Conservation (phyloP, 805 yeast genomes). For the Sporopachydermia quercuum region DNA sequence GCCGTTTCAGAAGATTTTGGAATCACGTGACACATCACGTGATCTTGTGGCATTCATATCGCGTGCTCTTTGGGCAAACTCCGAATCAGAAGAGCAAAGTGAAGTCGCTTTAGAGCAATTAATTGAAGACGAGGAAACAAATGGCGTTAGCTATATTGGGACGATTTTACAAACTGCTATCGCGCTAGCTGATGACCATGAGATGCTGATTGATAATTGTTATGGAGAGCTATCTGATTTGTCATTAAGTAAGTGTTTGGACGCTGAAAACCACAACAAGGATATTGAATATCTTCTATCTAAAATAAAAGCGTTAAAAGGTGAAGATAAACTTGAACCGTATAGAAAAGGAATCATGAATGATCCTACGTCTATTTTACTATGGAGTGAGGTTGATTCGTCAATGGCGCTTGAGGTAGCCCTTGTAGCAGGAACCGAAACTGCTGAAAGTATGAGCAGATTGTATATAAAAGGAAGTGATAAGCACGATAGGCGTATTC, state of each 20-base stretch:
- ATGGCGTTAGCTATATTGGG: slow-evolving; percentile 53
- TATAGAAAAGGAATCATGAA: background rate
- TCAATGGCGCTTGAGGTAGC: background rate
- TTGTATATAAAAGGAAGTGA: background rate
- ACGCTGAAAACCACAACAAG: slow-evolving; percentile 34
- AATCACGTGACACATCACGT: slow-evolving; percentile 38
- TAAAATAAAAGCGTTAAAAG: slow-evolving; percentile 29
- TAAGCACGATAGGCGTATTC: background rate
- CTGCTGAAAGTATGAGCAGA: background rate
- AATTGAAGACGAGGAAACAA: slow-evolving; percentile 42
- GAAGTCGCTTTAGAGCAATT: slow-evolving; percentile 79
- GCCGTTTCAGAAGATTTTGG: slow-evolving; percentile 51
- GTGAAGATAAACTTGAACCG: too few species aligned
- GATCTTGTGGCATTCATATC: slow-evolving; percentile 60
- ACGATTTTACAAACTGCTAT: slow-evolving; percentile 72
- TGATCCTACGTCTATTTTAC: background rate
- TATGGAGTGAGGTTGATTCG: background rate
- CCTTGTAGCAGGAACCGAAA: background rate
- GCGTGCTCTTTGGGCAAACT: slow-evolving; percentile 64
- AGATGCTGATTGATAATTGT: slow-evolving; percentile 44
- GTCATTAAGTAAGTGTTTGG: slow-evolving; percentile 29
- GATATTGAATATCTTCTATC: slow-evolving; percentile 45
- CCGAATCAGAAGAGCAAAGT: slow-evolving; percentile 63
- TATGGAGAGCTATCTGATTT: slow-evolving; percentile 48
- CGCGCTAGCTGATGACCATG: slow-evolving; percentile 43